Evolutionary conservation across 805 yeast species (phyloP).

Genomic region (Saccharomycopsis fibuligera): DNA sequence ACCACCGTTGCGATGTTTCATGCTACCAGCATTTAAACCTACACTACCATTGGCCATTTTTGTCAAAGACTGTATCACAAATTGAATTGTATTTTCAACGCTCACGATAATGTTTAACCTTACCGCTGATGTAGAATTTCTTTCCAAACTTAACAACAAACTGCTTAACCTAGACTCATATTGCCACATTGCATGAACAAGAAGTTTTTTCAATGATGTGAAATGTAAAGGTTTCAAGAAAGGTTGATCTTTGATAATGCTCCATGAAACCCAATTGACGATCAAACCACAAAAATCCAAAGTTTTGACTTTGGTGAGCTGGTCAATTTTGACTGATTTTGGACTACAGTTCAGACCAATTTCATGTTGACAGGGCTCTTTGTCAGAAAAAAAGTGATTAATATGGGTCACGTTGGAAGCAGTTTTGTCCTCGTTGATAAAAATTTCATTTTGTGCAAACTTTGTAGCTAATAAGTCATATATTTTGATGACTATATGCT

Average conservation of each 20-base stretch:
- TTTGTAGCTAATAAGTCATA: background rate
- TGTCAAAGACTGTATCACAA: no score
- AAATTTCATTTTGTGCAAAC: background rate
- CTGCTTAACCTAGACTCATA: background rate
- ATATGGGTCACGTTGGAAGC: background rate
- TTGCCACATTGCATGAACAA: background rate
- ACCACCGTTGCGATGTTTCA: no score
- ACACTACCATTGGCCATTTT: no score
- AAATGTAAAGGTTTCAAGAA: background rate
- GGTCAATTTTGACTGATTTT: no score
- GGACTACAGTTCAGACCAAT: no score
- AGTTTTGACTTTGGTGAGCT: no score
- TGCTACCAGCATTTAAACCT: no score
- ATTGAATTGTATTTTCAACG: background rate
- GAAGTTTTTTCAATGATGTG: background rate
- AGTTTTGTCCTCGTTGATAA: slow-evolving; percentile 10
- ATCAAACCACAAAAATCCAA: slow-evolving; percentile 12
- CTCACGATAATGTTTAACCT: no score
- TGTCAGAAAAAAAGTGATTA: no score
- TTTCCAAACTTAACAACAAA: background rate
- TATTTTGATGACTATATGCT: slow-evolving; percentile 28
- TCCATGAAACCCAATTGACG: slow-evolving; percentile 2
- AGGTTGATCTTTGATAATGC: background rate
- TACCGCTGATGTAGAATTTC: no score
- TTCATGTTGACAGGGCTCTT: no score